phyloP scores from a whole-genome alignment of 257 asterid genomes.

The Solanum clarkiae region DNA sequence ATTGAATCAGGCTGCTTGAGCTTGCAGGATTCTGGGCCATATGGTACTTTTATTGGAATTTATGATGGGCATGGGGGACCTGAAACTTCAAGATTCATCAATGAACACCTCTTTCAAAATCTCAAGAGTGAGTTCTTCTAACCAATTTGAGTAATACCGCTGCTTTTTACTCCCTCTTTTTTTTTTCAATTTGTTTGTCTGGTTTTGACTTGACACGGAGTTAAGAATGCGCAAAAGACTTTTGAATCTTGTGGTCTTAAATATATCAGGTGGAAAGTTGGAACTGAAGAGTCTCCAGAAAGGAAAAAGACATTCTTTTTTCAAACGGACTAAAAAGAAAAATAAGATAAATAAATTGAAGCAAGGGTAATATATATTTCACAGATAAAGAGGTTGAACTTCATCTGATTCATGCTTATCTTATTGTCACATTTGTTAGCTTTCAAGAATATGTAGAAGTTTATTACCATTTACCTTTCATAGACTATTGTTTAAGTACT shows the following conservation, averaged over 20 bases:
- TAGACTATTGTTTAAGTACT: background rate
- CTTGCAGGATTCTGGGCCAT: conserved; percentile 44
- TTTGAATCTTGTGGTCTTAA: background rate
- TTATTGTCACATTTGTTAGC: background rate
- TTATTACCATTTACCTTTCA: background rate
- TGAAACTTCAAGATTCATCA: conserved; percentile 55
- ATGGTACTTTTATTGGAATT: conserved; percentile 58
- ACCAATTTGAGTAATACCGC: background rate
- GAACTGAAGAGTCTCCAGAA: background rate
- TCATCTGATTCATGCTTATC: background rate
- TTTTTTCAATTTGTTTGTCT: background rate
- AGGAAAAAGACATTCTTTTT: background rate
- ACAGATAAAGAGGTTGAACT: background rate
- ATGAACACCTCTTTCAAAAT: conserved; percentile 46
- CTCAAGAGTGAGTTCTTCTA: conserved; percentile 45
- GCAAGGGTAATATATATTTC: background rate
- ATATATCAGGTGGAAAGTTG: background rate
- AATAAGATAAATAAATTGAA: background rate
- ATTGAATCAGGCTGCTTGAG: conserved; percentile 59
- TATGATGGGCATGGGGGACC: conserved; percentile 85
- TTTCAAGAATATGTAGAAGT: background rate
- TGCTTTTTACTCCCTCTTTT: background rate
- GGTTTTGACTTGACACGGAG: background rate
- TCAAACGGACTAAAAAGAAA: background rate
- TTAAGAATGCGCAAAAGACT: background rate